Evolutionary conservation across 495 filamentous ascomycete genomes (phyloP), one percentile per base, ranked within the genome.

Genomic region (Lineolata rhizophorae): DNA sequence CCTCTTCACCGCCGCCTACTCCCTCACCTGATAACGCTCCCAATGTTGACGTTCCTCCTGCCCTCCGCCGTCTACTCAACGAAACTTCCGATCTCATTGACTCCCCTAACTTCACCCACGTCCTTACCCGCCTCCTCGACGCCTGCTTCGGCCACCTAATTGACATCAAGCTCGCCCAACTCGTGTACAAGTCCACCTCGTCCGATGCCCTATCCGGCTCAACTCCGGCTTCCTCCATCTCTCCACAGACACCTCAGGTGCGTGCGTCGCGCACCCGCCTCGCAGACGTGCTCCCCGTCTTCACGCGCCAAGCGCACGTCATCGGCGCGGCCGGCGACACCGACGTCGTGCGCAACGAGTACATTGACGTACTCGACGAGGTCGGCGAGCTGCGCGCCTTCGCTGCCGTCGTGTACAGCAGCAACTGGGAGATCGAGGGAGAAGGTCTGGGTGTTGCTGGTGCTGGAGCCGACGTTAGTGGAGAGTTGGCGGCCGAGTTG

Each of bases 61-160:
- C 62, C 18, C 67, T 95, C 41, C 76, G 85, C 30, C 72, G 77
- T 32, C 65, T 99, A n/a, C 60, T 97, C 1, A 83, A 95, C 45
- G 87, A 95, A 54, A 94, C 87, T 6, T 75, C 87, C 14, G 87
- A 97, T 51, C 61, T 95, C 12, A 76, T 97, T 41, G 90, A 97
- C 35, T 93, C 85, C 0, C 90, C 90, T 0, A 63, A 74, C 13
- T 93, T 94, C 52, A 64, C 71, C 4, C 70, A 72, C 36, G 81
- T 95, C 20, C 54, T 87, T 26, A 81, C 76, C 5, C 67, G 76
- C 37, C 67, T 94, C 35, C 75, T 95, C 38, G 82, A 94, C 48
- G 67, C 82, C 27, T 71, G 70, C 5, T 95, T 92, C 58, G 74
- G 74, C 3, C 64, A 70, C 2, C 61, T 99, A 4, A 57, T 91